Evolutionary conservation across 1,139 yeast species (phyloP).

Genomic region (Saccharomycopsis hybrid): DNA sequence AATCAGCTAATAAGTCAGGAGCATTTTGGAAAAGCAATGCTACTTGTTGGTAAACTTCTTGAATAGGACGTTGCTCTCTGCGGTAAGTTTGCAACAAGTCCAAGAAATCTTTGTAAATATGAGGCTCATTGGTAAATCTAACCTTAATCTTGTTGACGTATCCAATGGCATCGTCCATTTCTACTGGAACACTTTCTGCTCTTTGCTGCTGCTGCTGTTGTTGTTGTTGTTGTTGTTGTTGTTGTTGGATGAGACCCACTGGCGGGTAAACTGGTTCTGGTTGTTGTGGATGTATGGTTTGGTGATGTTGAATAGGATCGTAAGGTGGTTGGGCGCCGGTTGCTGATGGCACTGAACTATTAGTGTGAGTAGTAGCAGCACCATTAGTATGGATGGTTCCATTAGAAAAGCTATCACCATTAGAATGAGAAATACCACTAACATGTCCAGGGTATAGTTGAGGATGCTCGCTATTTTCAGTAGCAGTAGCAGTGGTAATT

Average conservation of each 20-base stretch:
- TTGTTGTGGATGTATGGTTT: conserved; percentile 1
- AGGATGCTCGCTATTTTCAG: background rate
- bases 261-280: background rate
- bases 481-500: conserved; percentile 30
- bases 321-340: no score
- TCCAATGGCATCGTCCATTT: conserved; percentile 93
- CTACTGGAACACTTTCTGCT: conserved; percentile 56
- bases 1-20: conserved; percentile 90
- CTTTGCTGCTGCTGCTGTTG: conserved; percentile 16
- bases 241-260: background rate
- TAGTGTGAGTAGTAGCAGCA: background rate
- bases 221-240: conserved; percentile 21
- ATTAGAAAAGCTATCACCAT: conserved; percentile 31
- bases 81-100: conserved; percentile 95
- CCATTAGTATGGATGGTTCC: background rate
- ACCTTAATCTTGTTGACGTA: conserved; percentile 95
- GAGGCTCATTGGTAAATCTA: conserved; percentile 90
- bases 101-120: conserved; percentile 86
- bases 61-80: conserved; percentile 90
- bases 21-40: conserved; percentile 84
- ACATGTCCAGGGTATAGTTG: background rate
- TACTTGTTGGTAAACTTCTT: conserved; percentile 91
- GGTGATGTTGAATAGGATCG: background rate
- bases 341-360: background rate
- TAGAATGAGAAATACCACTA: background rate